Conservation (phyloP, 306 rosid species). For the Glycine tomentella region DNA sequence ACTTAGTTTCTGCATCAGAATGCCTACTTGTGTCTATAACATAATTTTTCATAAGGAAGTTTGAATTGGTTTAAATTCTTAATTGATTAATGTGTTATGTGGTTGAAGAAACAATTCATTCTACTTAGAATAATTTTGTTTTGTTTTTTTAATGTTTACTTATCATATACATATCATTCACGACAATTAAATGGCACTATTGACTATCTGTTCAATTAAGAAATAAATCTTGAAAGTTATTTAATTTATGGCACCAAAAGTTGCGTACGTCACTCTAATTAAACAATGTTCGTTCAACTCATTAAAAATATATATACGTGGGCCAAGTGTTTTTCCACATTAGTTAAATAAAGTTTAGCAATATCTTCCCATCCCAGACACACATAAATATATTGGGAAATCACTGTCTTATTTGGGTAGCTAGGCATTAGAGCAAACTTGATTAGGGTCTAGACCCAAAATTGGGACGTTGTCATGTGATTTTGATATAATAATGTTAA, state of each 20-base stretch:
- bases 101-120: conserved; percentile 7
- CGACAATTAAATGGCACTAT: conserved; percentile 13
- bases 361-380: conserved; percentile 3
- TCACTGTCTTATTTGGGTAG: conserved; percentile 33
- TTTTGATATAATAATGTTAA: conserved; percentile 18
- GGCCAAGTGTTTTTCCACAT: conserved; percentile 20
- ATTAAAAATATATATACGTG: conserved; percentile 1
- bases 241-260: conserved; percentile 32
- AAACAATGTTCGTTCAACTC: conserved; percentile 38
- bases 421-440: conserved; percentile 16
- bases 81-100: conserved; percentile 24
- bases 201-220: conserved; percentile 16
- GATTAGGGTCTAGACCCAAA: conserved; percentile 3
- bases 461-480: conserved; percentile 26
- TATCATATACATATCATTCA: not conserved
- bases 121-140: too few species aligned
- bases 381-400: not conserved
- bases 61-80: conserved; percentile 10
- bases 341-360: not conserved
- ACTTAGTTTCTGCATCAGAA: conserved; percentile 46
- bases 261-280: conserved; percentile 32
- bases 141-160: not conserved
- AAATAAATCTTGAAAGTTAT: conserved; percentile 21
- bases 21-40: not conserved
- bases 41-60: conserved; percentile 1